phyloP scores from a whole-genome alignment of 371 early-diverging fungal species.

The Chytridiales sp. region DNA sequence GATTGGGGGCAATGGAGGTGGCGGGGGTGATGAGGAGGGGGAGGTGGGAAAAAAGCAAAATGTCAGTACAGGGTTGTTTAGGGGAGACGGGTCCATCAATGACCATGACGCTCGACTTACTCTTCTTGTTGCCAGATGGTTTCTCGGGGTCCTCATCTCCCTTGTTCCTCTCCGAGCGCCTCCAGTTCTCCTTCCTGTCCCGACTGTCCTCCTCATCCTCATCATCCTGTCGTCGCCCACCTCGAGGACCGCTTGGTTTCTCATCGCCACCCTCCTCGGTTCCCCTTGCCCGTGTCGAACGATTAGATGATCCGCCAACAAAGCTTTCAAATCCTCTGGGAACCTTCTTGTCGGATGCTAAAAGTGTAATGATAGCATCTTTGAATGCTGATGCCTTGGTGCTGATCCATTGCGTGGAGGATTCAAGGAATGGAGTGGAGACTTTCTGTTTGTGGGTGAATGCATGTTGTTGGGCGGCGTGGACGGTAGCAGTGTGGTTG shows the following conservation, averaged over 20 bases:
- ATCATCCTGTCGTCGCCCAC: not conserved
- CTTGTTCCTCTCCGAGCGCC: slow-evolving; percentile 7
- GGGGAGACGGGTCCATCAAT: not conserved
- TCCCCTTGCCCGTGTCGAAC: not conserved
- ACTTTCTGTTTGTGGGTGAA: too few relatives aligned
- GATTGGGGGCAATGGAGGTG: not conserved
- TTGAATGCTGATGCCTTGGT: not conserved
- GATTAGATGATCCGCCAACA: not conserved
- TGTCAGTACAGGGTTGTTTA: not conserved
- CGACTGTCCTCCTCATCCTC: slow-evolving; percentile 6
- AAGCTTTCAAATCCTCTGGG: not conserved
- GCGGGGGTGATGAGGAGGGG: not conserved
- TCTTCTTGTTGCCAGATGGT: not conserved
- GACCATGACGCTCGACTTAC: not conserved
- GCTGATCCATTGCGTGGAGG: not conserved
- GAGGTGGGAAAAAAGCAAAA: not conserved
- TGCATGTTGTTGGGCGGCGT: too few relatives aligned
- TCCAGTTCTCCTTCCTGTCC: not conserved
- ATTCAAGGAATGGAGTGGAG: too few relatives aligned
- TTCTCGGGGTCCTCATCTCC: slow-evolving; percentile 5
- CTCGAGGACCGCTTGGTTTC: not conserved
- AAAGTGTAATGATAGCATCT: not conserved
- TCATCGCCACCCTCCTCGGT: not conserved
- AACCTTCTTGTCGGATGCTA: not conserved
- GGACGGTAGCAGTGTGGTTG: too few relatives aligned